phyloP scores from a whole-genome alignment of 345 rosid species.

The Citrus mangshanensis region DNA sequence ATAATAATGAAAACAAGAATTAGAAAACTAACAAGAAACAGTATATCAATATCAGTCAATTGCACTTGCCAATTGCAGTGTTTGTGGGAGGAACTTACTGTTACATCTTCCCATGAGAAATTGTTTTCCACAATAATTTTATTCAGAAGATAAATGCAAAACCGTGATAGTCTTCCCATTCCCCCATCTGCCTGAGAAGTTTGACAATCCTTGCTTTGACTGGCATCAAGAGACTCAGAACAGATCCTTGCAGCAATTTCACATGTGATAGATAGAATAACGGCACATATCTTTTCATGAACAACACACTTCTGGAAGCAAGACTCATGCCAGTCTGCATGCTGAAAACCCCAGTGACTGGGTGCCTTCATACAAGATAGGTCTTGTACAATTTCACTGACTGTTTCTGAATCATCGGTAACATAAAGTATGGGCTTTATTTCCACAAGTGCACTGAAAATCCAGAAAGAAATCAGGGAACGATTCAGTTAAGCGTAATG shows the following conservation, averaged over 20 bases:
- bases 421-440: slow-evolving; percentile 79
- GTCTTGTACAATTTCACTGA: slow-evolving; percentile 25
- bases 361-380: slow-evolving; percentile 18
- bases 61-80: not conserved
- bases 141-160: slow-evolving; percentile 74
- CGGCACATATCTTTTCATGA: slow-evolving; percentile 55
- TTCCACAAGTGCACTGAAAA: slow-evolving; percentile 83
- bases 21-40: not conserved
- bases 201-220: slow-evolving; percentile 17
- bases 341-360: slow-evolving; percentile 51
- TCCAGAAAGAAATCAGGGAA: not conserved
- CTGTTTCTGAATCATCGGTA: slow-evolving; percentile 37
- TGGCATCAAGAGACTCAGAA: slow-evolving; percentile 21
- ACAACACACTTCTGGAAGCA: slow-evolving; percentile 71
- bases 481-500: not conserved
- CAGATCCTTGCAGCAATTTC: slow-evolving; percentile 42
- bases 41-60: not conserved
- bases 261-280: slow-evolving; percentile 53
- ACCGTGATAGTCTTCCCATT: slow-evolving; percentile 49
- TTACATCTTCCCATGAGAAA: slow-evolving; percentile 68
- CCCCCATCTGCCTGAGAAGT: slow-evolving; percentile 31
- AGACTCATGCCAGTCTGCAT: slow-evolving; percentile 77
- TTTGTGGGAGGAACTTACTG: slow-evolving; percentile 45
- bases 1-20: not conserved
- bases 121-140: slow-evolving; percentile 47